These are phyloP conservation scores for Didymella arachidicola DNA, from an alignment of 2,329 filamentous ascomycete species.

Conservation along the genomic window DNA sequence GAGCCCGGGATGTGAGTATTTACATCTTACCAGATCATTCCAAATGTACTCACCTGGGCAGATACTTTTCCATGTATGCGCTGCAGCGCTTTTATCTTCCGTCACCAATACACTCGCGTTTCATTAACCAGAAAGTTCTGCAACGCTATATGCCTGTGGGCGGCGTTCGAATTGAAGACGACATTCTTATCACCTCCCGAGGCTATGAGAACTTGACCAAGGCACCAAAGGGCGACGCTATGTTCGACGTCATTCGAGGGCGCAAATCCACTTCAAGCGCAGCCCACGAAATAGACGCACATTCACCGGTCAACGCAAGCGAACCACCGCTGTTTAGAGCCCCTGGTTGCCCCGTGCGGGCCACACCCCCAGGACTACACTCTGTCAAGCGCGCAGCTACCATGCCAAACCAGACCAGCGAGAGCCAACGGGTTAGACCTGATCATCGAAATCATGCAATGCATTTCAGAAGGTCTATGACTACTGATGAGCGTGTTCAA, in stretches of 20 bases:
- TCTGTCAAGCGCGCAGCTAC: constrained; percentile 35
- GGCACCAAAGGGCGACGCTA: constrained; percentile 71
- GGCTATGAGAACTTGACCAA: constrained; percentile 78
- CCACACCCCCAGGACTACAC: constrained; percentile 21
- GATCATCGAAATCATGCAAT: constrained; percentile 31
- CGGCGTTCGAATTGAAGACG: constrained; percentile 76
- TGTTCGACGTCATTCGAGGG: constrained; percentile 63
- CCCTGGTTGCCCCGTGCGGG: constrained; percentile 35
- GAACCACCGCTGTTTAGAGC: constrained; percentile 32
- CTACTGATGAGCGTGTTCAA: constrained; percentile 34
- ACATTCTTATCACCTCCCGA: constrained; percentile 73
- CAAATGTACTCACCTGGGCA: constrained; percentile 52
- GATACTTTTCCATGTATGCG: constrained; percentile 92
- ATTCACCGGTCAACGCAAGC: background rate
- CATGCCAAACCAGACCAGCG: constrained; percentile 28
- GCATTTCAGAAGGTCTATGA: constrained; percentile 35
- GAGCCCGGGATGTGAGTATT: constrained; percentile 60
- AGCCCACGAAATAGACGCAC: background rate
- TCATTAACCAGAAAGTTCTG: constrained; percentile 76
- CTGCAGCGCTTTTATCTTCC: constrained; percentile 77
- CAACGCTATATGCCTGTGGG: constrained; percentile 84
- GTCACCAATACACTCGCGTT: constrained; percentile 74
- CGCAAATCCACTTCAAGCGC: background rate
- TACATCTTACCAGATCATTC: background rate
- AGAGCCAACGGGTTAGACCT: background rate